Base-by-base conservation (phyloP, 1,284 basidiomycete species). In the Papiliotrema fonsecae region DNA sequence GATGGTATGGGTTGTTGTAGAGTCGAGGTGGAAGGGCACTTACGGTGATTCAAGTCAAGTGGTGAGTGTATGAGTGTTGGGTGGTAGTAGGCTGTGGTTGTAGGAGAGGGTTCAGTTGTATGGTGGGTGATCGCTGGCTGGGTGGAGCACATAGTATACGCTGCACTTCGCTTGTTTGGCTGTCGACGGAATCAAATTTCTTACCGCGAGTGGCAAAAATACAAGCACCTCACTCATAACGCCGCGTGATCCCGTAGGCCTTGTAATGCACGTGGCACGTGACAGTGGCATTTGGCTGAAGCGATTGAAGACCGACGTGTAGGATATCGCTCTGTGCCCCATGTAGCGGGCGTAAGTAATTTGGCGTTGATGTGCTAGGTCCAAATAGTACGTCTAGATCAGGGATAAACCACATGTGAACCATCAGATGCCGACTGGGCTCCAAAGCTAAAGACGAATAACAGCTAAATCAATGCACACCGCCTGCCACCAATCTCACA, bases 41-140 rank as follows among this genome's bases (percentile, higher is more conserved):
- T 19, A 35, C 34, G 34, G 34, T 5, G n/a, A n/a, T n/a, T n/a
- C n/a, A n/a, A n/a, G n/a, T n/a, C 30, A 32, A 32, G 30, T 32
- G 30, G 30, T 32, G 30, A n/a, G n/a, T 32, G 30, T 9, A n/a
- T 32, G 30, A n/a, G 9, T 32, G 30, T 32, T 10, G 30, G 30
- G 30, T 32, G 30, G 30, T 9, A 32, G 30, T 32, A 32, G 10
- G 9, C 30, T 32, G 30, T 32, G 30, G 30, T 32, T 32, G 30
- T 32, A 32, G 9, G 30, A n/a, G 32, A 47, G 42, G 46, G 24
- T 19, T 28, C 21, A 40, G 34, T 31, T 22, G 44, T 47, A 40
- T 45, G 37, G 48, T 40, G 42, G 47, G 47, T 52, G 46, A 32
- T 49, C 27, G 24, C 24, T 37, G 44, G 4, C 9, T 32, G 38